Evolutionary conservation across 768 basidiomycete species (phyloP), one percentile per base, ranked within the genome.

Genomic region (Termitomyces sp.): DNA sequence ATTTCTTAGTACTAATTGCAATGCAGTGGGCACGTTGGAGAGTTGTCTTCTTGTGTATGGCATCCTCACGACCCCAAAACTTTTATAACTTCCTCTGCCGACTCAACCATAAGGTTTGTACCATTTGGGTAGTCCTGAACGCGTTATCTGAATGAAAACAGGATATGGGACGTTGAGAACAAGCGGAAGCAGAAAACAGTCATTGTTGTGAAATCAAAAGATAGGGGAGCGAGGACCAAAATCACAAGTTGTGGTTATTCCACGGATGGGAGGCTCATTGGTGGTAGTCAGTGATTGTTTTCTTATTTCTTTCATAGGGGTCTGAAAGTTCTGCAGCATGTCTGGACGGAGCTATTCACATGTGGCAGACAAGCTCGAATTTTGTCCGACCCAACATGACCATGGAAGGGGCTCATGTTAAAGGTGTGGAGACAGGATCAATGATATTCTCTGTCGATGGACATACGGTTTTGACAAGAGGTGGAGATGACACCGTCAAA

Each of bases 131-230:
- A 26, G 24, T 46, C 42, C 32, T 18, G 10, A 7, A 55, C 22
- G 42, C 40, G 51, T 46, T 18, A 24, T 44, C 22, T 61, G 39
- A 52, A 48, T 50, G 49, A 50, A 43, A 24, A 33, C 44, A 95
- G 95, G 59, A 90, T 99, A 72, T 99, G 97, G 97, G 91, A 98
- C 65, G 83, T 87, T 34, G 90, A 93, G 69, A 87, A 94, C 67
- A 92, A 87, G 70, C 85, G 93, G 51, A 97, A 98, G 73, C 95
- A 97, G 68, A 98, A 95, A 76, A 82, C 87, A 0, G 94, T 97
- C 43, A 96, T 99, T 65, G 95, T 98, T 16, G 93, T 96, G 66
- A 96, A 95, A 75, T 94, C 91, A 9, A 98, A 95, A 69, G 95
- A 98, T 64, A 80, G 95, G 57, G 97, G 97, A 33, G 88, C 93